phyloP scores from a whole-genome alignment of 176 grass and related monocot species.

The Carex littledalei region DNA sequence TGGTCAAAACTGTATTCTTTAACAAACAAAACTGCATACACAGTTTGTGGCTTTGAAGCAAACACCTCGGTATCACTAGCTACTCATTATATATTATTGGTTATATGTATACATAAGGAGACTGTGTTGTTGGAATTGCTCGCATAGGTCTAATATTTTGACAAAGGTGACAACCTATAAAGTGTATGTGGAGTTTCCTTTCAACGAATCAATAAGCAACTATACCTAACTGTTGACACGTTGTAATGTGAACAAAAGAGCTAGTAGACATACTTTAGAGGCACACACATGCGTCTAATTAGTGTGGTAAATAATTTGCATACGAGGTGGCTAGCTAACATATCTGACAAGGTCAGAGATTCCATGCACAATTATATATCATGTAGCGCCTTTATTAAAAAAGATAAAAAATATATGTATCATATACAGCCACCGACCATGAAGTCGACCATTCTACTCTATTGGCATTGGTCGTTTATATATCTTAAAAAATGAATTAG shows the following conservation, averaged over 20 bases:
- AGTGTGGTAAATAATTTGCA: slow-evolving; percentile 20
- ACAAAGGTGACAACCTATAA: slow-evolving; percentile 24
- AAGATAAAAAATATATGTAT: no score
- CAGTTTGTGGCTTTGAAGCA: neutral
- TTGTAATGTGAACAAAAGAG: slow-evolving; percentile 14
- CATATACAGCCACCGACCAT: neutral
- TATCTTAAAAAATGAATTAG: neutral
- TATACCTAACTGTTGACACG: slow-evolving; percentile 13
- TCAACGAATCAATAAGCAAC: neutral
- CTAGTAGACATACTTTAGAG: slow-evolving; percentile 2
- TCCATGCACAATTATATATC: slow-evolving; percentile 7
- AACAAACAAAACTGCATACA: neutral
- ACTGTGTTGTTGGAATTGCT: slow-evolving; percentile 6
- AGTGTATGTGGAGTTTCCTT: neutral
- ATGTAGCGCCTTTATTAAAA: no score
- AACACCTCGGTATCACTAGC: neutral
- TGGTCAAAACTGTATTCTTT: neutral
- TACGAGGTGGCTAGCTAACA: slow-evolving; percentile 5
- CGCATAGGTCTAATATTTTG: neutral
- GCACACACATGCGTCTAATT: slow-evolving; percentile 6
- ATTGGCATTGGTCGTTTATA: neutral
- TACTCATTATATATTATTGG: neutral
- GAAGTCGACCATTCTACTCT: slow-evolving; percentile 17
- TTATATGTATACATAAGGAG: neutral
- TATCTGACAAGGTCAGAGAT: slow-evolving; percentile 18